Base-by-base conservation (phyloP, 1,139 yeast genomes). In the Yarrowia galli region DNA sequence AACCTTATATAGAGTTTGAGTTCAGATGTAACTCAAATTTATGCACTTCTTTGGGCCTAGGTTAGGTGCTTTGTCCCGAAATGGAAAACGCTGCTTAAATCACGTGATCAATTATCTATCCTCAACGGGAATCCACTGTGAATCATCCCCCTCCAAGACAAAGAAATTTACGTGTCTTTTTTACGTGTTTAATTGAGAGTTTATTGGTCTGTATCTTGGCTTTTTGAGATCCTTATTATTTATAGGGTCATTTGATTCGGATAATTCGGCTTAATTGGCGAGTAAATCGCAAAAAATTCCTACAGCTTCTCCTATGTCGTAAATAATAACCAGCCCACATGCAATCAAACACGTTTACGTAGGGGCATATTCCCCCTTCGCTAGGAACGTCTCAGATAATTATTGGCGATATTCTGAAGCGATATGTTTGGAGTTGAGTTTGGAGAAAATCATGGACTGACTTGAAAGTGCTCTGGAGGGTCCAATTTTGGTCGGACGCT, bases 31-130 rank as follows among this genome's bases (percentile, higher is more conserved):
- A 36, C 60, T 53, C 60, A 18, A 53, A n/a, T n/a, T 18, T 22
- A 36, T 16, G 38, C 32, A 18, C 60, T 45, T 20, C 45, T 32
- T 53, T 36, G 32, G 60, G 42, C 8, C 25, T 36, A 36, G 45
- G 45, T 23, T 22, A 13, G n/a, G 60, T 38, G 13, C 58, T 36
- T 53, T 51, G 42, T 51, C 58, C 60, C 15, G 18, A 53, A 53
- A 23, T 36, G 60, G 60, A 53, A 51, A 51, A 51, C 18, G 3
- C 2, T 35, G 60, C 23, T 15, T 22, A 10, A 4, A 22, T 53
- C 60, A 53, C 60, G 60, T 53, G 60, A 53, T 12, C 23, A n/a
- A 28, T 28, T 28, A 49, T n/a, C 54, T 32, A n/a, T 32, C 54
- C 56, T 18, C 23, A 46, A 25, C 35, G 36, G 35, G 32, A n/a